Evolutionary conservation across 192 early-diverging fungal genomes (phyloP).

Genomic region (Polychytrium aggregatum): DNA sequence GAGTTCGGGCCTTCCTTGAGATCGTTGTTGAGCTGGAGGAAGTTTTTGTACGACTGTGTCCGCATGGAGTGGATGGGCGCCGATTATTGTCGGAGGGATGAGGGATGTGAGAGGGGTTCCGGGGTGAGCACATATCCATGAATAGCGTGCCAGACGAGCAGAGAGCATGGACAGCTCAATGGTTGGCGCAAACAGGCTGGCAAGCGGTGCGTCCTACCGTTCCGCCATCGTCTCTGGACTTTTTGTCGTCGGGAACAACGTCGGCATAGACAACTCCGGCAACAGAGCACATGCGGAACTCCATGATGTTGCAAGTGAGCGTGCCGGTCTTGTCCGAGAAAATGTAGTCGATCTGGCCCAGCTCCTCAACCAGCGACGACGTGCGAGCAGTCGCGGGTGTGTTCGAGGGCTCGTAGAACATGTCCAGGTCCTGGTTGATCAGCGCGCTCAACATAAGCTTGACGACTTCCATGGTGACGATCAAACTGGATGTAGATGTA

Average conservation of each 20-base stretch:
- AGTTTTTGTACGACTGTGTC: constrained; percentile 32
- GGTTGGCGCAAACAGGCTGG: neutral
- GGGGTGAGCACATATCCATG: too few relatives aligned
- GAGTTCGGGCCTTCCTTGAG: constrained; percentile 21
- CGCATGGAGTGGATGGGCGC: neutral
- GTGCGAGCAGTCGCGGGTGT: constrained; percentile 92
- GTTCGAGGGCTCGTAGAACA: constrained; percentile 88
- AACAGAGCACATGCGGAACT: constrained; percentile 66
- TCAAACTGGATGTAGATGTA: constrained; percentile 51
- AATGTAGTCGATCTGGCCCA: constrained; percentile 96
- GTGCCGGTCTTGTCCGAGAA: constrained; percentile 88
- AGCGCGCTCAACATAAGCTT: constrained; percentile 83
- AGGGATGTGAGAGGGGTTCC: too few relatives aligned
- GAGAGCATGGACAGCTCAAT: neutral
- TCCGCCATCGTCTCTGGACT: constrained; percentile 50
- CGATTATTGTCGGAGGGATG: too few relatives aligned
- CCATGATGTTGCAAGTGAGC: constrained; percentile 47
- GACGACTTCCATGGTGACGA: constrained; percentile 98
- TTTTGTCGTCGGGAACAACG: constrained; percentile 75
- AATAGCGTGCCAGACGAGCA: too few relatives aligned
- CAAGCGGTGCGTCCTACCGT: too few relatives aligned
- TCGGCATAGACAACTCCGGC: constrained; percentile 85
- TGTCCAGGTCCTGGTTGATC: constrained; percentile 94
- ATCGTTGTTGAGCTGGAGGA: constrained; percentile 18
- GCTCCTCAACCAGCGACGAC: constrained; percentile 89